These are phyloP conservation scores for Bretschneidera sinensis DNA, from an alignment of 345 rosid species.

Conservation along the genomic window DNA sequence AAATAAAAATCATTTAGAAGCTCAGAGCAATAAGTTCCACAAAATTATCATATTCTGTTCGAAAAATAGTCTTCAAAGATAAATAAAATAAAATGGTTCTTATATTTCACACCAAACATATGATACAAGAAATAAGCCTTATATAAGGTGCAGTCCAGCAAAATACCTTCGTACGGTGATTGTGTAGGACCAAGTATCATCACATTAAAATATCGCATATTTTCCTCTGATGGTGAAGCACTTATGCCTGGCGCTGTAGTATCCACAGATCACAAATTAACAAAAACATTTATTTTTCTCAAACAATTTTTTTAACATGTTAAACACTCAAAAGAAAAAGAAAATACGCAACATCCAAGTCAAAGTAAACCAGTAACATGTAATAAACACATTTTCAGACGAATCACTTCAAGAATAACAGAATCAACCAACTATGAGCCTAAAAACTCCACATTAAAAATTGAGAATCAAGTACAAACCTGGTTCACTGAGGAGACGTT, in stretches of 20 bases:
- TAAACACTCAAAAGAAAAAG: too few species aligned
- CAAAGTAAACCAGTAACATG: too few species aligned
- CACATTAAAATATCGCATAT: conserved; percentile 92
- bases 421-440: too few species aligned
- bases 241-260: conserved; percentile 97
- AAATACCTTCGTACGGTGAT: conserved; percentile 91
- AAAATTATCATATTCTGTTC: too few species aligned
- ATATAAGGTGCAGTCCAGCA: not conserved
- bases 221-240: conserved; percentile 95
- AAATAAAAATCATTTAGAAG: not conserved
- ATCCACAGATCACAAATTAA: conserved; percentile 19
- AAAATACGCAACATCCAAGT: not conserved
- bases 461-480: conserved; percentile 36
- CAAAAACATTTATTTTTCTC: conserved; percentile 7
- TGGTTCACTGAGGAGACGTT: conserved; percentile 98
- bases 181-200: conserved; percentile 97
- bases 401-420: not conserved
- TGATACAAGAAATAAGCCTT: not conserved
- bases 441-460: not conserved
- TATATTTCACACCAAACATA: not conserved
- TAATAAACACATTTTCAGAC: too few species aligned
- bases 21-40: not conserved
- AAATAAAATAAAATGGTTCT: not conserved
- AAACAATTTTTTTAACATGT: not conserved
- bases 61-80: too few species aligned